These are phyloP conservation scores for Aspergillus sp. DNA, from an alignment of 2,329 filamentous ascomycete genomes.

Conservation along the genomic window DNA sequence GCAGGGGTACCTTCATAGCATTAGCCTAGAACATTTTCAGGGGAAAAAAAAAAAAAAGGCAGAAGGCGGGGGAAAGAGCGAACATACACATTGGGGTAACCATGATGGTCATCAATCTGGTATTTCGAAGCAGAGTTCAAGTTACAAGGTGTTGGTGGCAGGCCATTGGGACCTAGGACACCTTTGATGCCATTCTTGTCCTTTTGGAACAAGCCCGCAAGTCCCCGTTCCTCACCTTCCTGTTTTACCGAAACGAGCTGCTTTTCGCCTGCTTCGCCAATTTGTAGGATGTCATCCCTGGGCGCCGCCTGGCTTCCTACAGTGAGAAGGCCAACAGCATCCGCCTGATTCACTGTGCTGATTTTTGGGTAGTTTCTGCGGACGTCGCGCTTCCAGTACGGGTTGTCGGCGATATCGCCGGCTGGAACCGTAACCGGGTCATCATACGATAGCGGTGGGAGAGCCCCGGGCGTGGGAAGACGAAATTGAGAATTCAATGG, in stretches of 20 bases:
- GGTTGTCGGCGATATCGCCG: slow-evolving; percentile 84
- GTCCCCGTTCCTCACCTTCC: slow-evolving; percentile 68
- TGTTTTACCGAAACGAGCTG: slow-evolving; percentile 75
- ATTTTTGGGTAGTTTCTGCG: slow-evolving; percentile 79
- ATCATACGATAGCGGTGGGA: slow-evolving; percentile 70
- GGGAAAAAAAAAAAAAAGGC: not conserved
- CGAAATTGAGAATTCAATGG: slow-evolving; percentile 93
- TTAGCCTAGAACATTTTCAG: slow-evolving; percentile 25
- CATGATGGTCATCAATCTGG: slow-evolving; percentile 64
- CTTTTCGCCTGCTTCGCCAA: slow-evolving; percentile 71
- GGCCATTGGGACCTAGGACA: slow-evolving; percentile 70
- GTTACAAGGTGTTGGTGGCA: slow-evolving; percentile 86
- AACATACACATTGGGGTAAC: slow-evolving; percentile 70
- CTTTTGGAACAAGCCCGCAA: slow-evolving; percentile 73
- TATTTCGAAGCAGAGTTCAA: slow-evolving; percentile 58
- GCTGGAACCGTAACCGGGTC: slow-evolving; percentile 84
- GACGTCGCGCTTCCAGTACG: slow-evolving; percentile 93
- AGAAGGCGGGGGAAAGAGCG: not conserved
- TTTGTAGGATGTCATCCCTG: slow-evolving; percentile 72
- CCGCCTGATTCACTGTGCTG: slow-evolving; percentile 77
- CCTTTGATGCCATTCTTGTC: slow-evolving; percentile 54
- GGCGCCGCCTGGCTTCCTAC: slow-evolving; percentile 80
- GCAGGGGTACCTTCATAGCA: slow-evolving; percentile 42
- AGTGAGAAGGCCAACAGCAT: slow-evolving; percentile 79
- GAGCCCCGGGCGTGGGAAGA: slow-evolving; percentile 74